These are phyloP conservation scores for Dalbergia cochinchinensis DNA, from an alignment of 306 rosid species.

Conservation along the genomic window DNA sequence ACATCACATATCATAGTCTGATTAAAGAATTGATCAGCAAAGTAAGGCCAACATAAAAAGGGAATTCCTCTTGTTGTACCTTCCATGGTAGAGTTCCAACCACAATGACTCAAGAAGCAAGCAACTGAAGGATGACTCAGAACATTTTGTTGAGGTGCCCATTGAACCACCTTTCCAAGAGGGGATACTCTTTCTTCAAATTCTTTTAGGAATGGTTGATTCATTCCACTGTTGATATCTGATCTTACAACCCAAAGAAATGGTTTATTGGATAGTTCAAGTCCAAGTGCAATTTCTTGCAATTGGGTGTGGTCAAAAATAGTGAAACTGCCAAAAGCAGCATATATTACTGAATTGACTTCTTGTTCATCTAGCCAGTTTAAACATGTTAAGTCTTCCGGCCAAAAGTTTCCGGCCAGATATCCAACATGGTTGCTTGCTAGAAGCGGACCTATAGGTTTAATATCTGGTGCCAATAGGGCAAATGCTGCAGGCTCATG, in stretches of 20 bases:
- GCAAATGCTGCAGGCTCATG: slow-evolving; percentile 48
- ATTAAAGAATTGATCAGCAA: slow-evolving; percentile 40
- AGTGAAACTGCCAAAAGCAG: slow-evolving; percentile 54
- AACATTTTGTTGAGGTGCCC: slow-evolving; percentile 50
- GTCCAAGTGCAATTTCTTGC: slow-evolving; percentile 50
- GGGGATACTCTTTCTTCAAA: slow-evolving; percentile 32
- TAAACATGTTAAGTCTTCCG: slow-evolving; percentile 48
- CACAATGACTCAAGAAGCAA: slow-evolving; percentile 50
- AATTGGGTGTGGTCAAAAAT: slow-evolving; percentile 42
- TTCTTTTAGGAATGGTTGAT: slow-evolving; percentile 17
- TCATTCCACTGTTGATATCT: slow-evolving; percentile 23
- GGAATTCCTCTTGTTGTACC: slow-evolving; percentile 39
- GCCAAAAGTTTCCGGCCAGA: slow-evolving; percentile 44
- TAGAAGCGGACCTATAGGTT: slow-evolving; percentile 52
- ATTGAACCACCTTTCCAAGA: slow-evolving; percentile 32
- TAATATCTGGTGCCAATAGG: slow-evolving; percentile 31
- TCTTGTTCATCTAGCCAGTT: slow-evolving; percentile 48
- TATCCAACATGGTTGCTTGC: slow-evolving; percentile 8
- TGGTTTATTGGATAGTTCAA: slow-evolving; percentile 41
- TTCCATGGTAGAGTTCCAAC: slow-evolving; percentile 51
- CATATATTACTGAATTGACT: slow-evolving; percentile 45
- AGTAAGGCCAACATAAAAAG: slow-evolving; percentile 48
- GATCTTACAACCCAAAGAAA: slow-evolving; percentile 53
- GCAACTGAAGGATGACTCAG: slow-evolving; percentile 42
- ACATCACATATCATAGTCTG: slow-evolving; percentile 37